Evolutionary conservation across 2,329 filamentous ascomycete genomes (phyloP), one percentile per base, ranked within the genome.

Genomic region (Bipolaris bicolor): DNA sequence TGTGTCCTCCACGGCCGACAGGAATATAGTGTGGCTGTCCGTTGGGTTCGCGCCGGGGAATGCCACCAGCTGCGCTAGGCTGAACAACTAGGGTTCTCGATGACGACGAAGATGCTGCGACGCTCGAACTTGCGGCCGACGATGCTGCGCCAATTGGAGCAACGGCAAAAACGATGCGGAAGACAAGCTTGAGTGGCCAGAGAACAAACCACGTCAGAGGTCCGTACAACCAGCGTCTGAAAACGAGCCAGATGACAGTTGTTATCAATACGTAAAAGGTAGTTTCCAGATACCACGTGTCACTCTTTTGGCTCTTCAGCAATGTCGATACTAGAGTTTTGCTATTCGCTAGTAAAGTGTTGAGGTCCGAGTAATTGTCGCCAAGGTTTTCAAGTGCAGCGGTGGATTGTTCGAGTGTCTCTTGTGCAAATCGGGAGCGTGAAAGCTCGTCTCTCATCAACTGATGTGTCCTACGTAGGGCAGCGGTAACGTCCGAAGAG

Each of bases 201-300:
- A 90, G 94, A 22, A 97, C 77, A 20, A 98, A 81, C 90, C 92
- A 95, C 88, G 91, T 96, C 55, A 91, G 77, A 1, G 95, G 95
- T 0, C 95, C 94, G 79, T 96, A 99, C 7, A 99, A 72, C 39
- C 94, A 81, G 43, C 95, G 82, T 26, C 95, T 83, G 71, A 96
- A 97, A 6, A 97, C 73, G 7, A 99, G 83, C 95, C 95, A 99
- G 29, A 81, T 82, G 40, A 93, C 87, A 1, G 92, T 97, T 5
- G 80, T 85, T 20, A 90, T 71, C 15, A 98, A 84, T 66, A 97
- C 83, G 73, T 93, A 96, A 64, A 98, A 88, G 2, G 93, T 87
- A 36, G 91, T 96, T 77, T 95, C 90, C 33, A 99, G 84, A 74
- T 99, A 99, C 95, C 95, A 99, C 2, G 93, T 97, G 74, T 99